These are phyloP conservation scores for Arthrobotrys sphaeroides DNA, from an alignment of 2,329 filamentous ascomycete species.

Conservation along the genomic window DNA sequence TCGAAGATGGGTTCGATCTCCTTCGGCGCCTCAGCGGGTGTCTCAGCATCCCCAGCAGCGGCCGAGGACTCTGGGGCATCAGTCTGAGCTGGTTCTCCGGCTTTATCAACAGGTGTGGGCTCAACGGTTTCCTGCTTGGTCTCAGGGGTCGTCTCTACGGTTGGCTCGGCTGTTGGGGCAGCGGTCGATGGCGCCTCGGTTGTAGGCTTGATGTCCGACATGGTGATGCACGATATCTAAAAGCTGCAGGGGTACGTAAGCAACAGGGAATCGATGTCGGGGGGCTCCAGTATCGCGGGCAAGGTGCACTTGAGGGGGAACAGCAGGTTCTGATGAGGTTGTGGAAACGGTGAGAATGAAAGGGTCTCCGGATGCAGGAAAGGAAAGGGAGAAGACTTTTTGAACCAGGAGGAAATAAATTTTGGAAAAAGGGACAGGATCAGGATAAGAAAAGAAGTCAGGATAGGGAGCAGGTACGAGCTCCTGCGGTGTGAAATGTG, in stretches of 20 bases:
- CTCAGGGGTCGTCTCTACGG: slow-evolving; percentile 54
- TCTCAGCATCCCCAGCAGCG: slow-evolving; percentile 63
- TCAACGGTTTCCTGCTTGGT: slow-evolving; percentile 54
- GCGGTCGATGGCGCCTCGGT: slow-evolving; percentile 59
- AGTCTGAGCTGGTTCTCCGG: slow-evolving; percentile 52
- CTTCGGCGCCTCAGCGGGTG: slow-evolving; percentile 58
- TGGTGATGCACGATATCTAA: slow-evolving; percentile 34
- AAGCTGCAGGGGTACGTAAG: slow-evolving; percentile 3
- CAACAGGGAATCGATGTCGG: neutral
- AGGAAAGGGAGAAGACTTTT: slow-evolving; percentile 54
- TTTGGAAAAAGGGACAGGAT: no score
- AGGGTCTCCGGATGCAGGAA: slow-evolving; percentile 31
- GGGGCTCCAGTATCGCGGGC: slow-evolving; percentile 56
- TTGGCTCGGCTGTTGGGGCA: slow-evolving; percentile 51
- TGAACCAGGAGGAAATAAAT: slow-evolving; percentile 56
- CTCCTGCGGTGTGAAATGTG: no score
- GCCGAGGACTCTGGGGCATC: slow-evolving; percentile 51
- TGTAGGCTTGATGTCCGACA: slow-evolving; percentile 59
- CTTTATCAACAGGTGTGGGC: slow-evolving; percentile 38
- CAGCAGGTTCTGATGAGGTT: neutral
- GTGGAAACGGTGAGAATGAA: neutral
- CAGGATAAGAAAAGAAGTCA: no score
- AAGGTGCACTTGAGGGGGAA: neutral
- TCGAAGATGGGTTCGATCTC: slow-evolving; percentile 59
- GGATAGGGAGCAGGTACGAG: no score